These are phyloP conservation scores for Corymbia calophylla DNA, from an alignment of 441 rosid genomes.

Conservation along the genomic window DNA sequence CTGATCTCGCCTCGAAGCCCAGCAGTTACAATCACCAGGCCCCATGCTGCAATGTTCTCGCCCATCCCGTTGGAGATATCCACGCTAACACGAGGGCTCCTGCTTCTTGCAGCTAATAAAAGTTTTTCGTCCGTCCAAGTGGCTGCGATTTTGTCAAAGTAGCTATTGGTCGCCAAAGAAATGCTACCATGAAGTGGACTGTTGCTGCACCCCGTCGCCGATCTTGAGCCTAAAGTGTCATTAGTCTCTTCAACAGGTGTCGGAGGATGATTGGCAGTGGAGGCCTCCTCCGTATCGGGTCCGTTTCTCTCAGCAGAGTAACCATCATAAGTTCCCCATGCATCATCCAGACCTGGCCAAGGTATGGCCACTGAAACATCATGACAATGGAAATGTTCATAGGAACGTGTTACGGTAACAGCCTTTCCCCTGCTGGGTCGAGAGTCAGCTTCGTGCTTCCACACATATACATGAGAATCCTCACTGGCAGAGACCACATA, in stretches of 20 bases:
- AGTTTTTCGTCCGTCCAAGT: conserved; percentile 97
- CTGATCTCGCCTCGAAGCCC: conserved; percentile 82
- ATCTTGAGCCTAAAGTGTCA: conserved; percentile 28
- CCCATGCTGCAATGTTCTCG: conserved; percentile 64
- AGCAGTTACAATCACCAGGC: conserved; percentile 93
- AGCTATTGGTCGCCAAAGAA: conserved; percentile 79
- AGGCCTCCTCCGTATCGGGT: conserved; percentile 41
- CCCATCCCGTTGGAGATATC: conserved; percentile 44
- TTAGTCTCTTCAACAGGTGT: conserved; percentile 71
- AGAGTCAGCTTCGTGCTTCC: conserved; percentile 89
- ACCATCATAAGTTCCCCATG: conserved; percentile 35
- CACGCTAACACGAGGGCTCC: conserved; percentile 50
- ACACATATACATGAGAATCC: conserved; percentile 84
- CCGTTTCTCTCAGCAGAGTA: conserved; percentile 29
- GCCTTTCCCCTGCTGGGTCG: conserved; percentile 68
- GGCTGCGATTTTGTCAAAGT: conserved; percentile 83
- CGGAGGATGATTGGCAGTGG: conserved; percentile 72
- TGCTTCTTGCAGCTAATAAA: conserved; percentile 30
- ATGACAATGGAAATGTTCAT: conserved; percentile 87
- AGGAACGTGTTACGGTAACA: conserved; percentile 59
- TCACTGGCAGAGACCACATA: conserved; percentile 89
- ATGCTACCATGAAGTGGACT: conserved; percentile 75
- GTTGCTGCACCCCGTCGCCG: conserved; percentile 38
- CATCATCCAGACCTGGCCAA: conserved; percentile 78
- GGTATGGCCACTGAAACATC: conserved; percentile 85